Evolutionary conservation across 1,284 basidiomycete genomes (phyloP), one percentile per base, ranked within the genome.

Genomic region (Ustilago tritici): DNA sequence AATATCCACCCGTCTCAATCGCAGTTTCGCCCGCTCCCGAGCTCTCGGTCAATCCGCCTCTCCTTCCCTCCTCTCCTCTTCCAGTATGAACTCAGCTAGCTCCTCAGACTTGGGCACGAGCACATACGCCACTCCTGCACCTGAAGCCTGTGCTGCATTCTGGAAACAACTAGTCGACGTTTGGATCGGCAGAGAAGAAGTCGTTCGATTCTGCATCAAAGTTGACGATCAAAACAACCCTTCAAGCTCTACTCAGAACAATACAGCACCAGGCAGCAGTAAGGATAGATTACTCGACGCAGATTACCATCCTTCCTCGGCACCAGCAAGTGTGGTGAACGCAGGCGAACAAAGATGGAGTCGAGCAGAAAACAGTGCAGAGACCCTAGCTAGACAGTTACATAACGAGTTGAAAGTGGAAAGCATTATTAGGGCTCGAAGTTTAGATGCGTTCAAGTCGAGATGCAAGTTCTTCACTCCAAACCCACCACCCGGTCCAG

Each of bases 381-480:
- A 65, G 47, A 63, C 50, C 3, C 58, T 80, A 52, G 61, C 61
- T 1, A 50, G 82, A 4, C 83, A 84, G 53, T 31, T 84, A 43
- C 79, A 76, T 41, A 84, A 84, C 65, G 83, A 84, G 57, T 61
- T 84, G n/a, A 64, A 63, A 14, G 56, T 84, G 12, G 83, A 84
- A 41, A 64, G 63, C 15, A 84, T 84, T 57, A 79, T 84, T 38
- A 61, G 82, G 5, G 72, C 75, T 0, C 58, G 82, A 10, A 82
- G 81, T 11, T 60, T 84, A 8, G 82, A 82, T 3, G 81, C 67
- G 1, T 82, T 83, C 72, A 82, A 83, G 58, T 81, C 78, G 3
- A 70, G 79, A 32, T 83, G 82, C 36, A 73, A 65, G 31, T 72
- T 79, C 38, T 83, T 83, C 61, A 52, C 49, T 4, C 82, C 79